These are phyloP conservation scores for Fusarium redolens DNA, from an alignment of 2,329 filamentous ascomycete genomes.

Conservation along the genomic window DNA sequence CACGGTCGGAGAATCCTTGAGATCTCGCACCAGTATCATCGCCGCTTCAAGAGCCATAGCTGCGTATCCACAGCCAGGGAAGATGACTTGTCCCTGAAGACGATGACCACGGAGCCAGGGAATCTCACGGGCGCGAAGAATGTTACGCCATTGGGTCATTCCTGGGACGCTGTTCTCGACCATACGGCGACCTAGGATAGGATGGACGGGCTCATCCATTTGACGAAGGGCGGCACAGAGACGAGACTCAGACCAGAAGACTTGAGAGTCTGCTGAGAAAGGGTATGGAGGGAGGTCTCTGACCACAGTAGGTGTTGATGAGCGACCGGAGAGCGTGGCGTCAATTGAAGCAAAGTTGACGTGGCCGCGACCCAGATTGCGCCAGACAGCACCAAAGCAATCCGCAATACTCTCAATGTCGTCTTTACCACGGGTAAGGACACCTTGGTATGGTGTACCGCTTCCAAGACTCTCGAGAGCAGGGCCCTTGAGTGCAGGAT, in stretches of 20 bases:
- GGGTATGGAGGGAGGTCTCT: not conserved
- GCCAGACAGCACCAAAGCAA: constrained; percentile 2
- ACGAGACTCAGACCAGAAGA: not conserved
- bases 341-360: constrained; percentile 6
- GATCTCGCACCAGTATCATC: not conserved
- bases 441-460: not conserved
- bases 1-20: not conserved
- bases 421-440: not conserved
- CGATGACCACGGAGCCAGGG: constrained; percentile 11
- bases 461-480: not conserved
- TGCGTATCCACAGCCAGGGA: constrained; percentile 15
- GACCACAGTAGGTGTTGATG: not conserved
- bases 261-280: not conserved
- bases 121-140: constrained; percentile 1
- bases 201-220: not conserved
- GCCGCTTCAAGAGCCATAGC: constrained; percentile 12
- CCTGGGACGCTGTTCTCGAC: not conserved
- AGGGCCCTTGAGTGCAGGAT: constrained; percentile 2
- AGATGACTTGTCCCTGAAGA: constrained; percentile 19
- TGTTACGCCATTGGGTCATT: constrained; percentile 12
- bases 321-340: not conserved
- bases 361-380: not conserved
- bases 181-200: not conserved
- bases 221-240: not conserved
- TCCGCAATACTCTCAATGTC: not conserved